These are phyloP conservation scores for Naganishia vaughanmartiniae DNA, from an alignment of 768 basidiomycete genomes.

Conservation along the genomic window DNA sequence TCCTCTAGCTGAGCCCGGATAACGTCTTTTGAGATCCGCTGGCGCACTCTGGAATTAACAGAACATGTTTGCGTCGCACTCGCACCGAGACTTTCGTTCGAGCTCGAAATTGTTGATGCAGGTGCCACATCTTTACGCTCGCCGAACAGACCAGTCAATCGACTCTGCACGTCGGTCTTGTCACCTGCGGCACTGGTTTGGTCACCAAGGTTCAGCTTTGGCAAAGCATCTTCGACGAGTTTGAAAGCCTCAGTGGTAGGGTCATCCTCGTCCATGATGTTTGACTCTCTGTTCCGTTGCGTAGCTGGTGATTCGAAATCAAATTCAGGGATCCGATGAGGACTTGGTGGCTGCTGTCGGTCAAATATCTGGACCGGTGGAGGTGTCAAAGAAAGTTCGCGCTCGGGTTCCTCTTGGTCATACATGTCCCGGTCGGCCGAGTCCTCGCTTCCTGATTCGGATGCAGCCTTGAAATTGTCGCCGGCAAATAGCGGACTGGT, in stretches of 20 bases:
- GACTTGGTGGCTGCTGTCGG: constrained; percentile 33
- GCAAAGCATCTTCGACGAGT: constrained; percentile 26
- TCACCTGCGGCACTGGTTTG: neutral
- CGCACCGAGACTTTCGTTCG: constrained; percentile 1
- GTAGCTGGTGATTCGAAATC: constrained; percentile 36
- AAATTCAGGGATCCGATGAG: constrained; percentile 47
- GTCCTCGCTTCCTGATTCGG: constrained; percentile 14
- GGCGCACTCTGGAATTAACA: constrained; percentile 43
- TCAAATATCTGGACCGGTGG: constrained; percentile 29
- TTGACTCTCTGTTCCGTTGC: neutral
- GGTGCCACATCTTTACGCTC: neutral
- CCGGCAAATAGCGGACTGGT: constrained; percentile 46
- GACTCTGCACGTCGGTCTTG: constrained; percentile 3
- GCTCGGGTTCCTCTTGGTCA: constrained; percentile 1
- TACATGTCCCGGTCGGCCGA: constrained; percentile 3
- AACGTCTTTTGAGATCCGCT: constrained; percentile 49
- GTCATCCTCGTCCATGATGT: neutral
- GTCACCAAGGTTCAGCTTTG: constrained; percentile 14
- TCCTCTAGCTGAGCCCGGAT: constrained; percentile 48
- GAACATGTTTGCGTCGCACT: neutral
- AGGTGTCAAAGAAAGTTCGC: constrained; percentile 41
- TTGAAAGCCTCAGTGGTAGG: constrained; percentile 23
- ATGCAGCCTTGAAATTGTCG: constrained; percentile 32
- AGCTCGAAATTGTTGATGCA: neutral
- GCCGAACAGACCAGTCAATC: constrained; percentile 14